These are phyloP conservation scores for Fraxinus cuspidata DNA, from an alignment of 257 asterid species.

Conservation along the genomic window DNA sequence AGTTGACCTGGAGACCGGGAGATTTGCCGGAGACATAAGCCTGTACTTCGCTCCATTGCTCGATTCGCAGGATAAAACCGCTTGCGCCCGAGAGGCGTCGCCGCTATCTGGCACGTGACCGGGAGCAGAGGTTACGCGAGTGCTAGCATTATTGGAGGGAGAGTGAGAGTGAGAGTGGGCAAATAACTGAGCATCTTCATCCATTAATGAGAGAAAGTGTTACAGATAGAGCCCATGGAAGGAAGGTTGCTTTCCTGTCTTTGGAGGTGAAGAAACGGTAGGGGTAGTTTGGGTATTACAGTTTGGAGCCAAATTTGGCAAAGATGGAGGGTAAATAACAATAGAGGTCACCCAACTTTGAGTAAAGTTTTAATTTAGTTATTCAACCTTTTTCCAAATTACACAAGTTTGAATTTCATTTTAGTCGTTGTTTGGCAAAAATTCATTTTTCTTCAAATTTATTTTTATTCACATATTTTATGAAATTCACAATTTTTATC, in stretches of 20 bases:
- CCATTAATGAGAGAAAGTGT: slow-evolving; percentile 37
- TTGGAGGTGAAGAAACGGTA: background rate
- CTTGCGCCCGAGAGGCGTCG: slow-evolving; percentile 16
- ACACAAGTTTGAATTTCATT: too few species aligned
- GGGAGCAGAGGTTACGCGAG: background rate
- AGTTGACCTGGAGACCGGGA: slow-evolving; percentile 94
- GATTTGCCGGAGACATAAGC: slow-evolving; percentile 97
- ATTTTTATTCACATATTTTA: too few species aligned
- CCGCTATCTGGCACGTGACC: slow-evolving; percentile 32
- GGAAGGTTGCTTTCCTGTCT: background rate
- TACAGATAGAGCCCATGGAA: background rate
- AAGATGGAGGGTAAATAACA: background rate
- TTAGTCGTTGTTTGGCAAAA: too few species aligned
- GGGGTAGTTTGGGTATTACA: background rate
- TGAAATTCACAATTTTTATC: too few species aligned
- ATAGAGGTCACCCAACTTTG: background rate
- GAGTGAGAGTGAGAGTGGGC: slow-evolving; percentile 17
- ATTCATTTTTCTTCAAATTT: too few species aligned
- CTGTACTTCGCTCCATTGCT: slow-evolving; percentile 71
- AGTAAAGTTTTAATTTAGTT: background rate
- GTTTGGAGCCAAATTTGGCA: background rate
- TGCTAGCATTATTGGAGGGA: slow-evolving; percentile 30
- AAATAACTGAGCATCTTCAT: slow-evolving; percentile 30
- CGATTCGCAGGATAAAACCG: slow-evolving; percentile 34
- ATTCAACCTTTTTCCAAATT: too few species aligned